Conservation (phyloP, 2,329 filamentous ascomycete species). For the Exophiala bonariae region DNA sequence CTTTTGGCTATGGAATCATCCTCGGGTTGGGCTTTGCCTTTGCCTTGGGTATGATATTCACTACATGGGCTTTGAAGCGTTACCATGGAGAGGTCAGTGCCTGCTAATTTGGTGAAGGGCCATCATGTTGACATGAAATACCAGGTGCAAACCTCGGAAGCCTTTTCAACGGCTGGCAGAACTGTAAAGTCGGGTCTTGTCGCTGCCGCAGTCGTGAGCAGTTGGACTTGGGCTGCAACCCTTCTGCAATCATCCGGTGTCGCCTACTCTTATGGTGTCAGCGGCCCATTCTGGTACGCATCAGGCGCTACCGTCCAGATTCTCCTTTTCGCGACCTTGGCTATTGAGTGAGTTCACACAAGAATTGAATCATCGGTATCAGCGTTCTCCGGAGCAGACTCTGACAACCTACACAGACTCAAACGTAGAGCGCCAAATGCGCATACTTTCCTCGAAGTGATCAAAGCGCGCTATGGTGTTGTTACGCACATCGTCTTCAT, state of each 20-base stretch:
- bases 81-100: conserved; percentile 61
- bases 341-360: conserved; percentile 61
- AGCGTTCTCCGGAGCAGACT: neutral
- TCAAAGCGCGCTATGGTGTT: conserved; percentile 75
- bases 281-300: conserved; percentile 67
- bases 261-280: conserved; percentile 74
- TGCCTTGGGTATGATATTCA: conserved; percentile 71
- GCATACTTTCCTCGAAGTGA: conserved; percentile 80
- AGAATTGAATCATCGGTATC: neutral
- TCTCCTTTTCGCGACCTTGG: conserved; percentile 83
- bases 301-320: conserved; percentile 82
- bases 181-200: conserved; percentile 88
- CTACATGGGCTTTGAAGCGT: conserved; percentile 68
- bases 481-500: conserved; percentile 76
- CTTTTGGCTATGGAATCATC: conserved; percentile 76
- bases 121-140: no score
- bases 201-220: conserved; percentile 84
- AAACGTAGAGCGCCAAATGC: conserved; percentile 86
- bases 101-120: neutral
- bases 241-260: conserved; percentile 72
- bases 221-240: conserved; percentile 63
- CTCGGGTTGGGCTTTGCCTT: conserved; percentile 73
- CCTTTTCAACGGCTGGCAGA: conserved; percentile 85
- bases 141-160: conserved; percentile 82
- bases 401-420: conserved; percentile 59